These are phyloP conservation scores for Colletotrichum sp. DNA, from an alignment of 2,329 filamentous ascomycete genomes.

Conservation along the genomic window DNA sequence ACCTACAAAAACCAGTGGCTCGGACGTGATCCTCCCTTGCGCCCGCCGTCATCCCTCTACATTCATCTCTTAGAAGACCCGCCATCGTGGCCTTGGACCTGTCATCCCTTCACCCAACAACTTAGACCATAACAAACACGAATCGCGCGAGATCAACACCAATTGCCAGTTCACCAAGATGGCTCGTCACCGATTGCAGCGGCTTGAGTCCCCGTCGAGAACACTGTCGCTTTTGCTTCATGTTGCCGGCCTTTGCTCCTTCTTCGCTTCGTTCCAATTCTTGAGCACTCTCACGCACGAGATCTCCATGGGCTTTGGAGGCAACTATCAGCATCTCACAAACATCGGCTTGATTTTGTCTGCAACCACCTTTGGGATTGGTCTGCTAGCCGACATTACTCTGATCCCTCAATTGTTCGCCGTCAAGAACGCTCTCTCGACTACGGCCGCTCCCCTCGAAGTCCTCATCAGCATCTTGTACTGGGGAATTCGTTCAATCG, in stretches of 20 bases:
- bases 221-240: conserved; percentile 69
- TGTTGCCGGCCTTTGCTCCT: conserved; percentile 56
- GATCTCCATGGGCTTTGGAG: conserved; percentile 66
- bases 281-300: conserved; percentile 53
- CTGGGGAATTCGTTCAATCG: conserved; percentile 69
- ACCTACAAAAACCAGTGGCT: conserved; percentile 3
- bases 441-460: conserved; percentile 72
- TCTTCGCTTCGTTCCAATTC: conserved; percentile 58
- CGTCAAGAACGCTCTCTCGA: conserved; percentile 70
- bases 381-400: conserved; percentile 69
- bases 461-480: conserved; percentile 75
- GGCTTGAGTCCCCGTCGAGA: conserved; percentile 68
- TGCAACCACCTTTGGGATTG: conserved; percentile 64
- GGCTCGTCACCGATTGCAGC: conserved; percentile 66
- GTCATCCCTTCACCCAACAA: conserved; percentile 1
- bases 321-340: conserved; percentile 75
- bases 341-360: conserved; percentile 73
- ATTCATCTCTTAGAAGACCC: background rate
- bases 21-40: conserved; percentile 9
- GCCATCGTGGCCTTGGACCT: background rate
- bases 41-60: conserved; percentile 10
- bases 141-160: background rate
- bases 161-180: conserved; percentile 30
- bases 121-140: background rate
- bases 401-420: conserved; percentile 63